phyloP scores from a whole-genome alignment of 2,329 filamentous ascomycete species.

The Nothophaeocryptopus gaeumannii region DNA sequence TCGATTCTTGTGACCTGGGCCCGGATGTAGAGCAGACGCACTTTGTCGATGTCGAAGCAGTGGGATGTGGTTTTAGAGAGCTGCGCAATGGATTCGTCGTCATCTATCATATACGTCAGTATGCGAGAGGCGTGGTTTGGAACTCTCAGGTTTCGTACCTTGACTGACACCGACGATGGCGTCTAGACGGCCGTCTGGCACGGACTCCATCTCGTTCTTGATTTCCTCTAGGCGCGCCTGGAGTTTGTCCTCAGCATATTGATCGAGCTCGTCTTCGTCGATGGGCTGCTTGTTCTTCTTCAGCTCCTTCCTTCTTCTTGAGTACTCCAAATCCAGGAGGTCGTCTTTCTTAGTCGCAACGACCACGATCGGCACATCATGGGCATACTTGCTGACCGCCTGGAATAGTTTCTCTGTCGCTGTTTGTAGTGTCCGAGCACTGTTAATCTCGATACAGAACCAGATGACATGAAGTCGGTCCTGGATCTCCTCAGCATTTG shows the following conservation, averaged over 20 bases:
- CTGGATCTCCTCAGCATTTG: constrained; percentile 30
- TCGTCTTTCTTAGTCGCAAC: constrained; percentile 38
- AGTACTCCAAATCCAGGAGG: constrained; percentile 28
- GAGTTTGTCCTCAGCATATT: constrained; percentile 27
- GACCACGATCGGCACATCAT: constrained; percentile 35
- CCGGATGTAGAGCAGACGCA: constrained; percentile 35
- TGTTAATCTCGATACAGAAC: constrained; percentile 38
- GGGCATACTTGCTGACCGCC: constrained; percentile 32
- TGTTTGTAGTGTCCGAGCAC: constrained; percentile 34
- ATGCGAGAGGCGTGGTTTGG: too few species aligned
- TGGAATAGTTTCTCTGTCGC: constrained; percentile 35
- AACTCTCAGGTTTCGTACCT: too few species aligned
- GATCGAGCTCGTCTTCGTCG: constrained; percentile 25
- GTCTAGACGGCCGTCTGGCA: constrained; percentile 27
- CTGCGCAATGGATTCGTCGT: constrained; percentile 30
- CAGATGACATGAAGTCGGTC: constrained; percentile 36
- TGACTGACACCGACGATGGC: constrained; percentile 27
- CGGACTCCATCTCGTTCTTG: constrained; percentile 23
- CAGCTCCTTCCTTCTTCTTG: constrained; percentile 18
- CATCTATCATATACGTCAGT: constrained; percentile 25
- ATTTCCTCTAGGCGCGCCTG: constrained; percentile 25
- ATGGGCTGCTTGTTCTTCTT: constrained; percentile 19
- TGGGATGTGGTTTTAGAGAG: constrained; percentile 33
- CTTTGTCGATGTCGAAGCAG: constrained; percentile 34
- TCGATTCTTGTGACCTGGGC: constrained; percentile 37